Evolutionary conservation across 2,329 filamentous ascomycete genomes (phyloP).

Genomic region (Verticillium nonalfalfae): DNA sequence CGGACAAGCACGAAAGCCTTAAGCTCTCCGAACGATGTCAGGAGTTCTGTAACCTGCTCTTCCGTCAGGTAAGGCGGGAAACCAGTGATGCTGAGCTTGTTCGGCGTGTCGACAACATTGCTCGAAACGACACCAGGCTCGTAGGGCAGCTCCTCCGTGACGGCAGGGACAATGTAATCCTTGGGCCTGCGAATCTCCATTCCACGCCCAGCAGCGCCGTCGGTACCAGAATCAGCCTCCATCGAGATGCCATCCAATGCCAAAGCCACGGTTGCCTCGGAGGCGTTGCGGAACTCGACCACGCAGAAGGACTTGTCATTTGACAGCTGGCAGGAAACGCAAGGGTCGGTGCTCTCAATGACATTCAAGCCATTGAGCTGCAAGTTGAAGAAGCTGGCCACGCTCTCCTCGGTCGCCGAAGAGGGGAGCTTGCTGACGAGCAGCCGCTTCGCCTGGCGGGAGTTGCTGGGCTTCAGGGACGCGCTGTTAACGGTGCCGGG

Average conservation of each 20-base stretch:
- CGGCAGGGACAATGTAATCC: conserved; percentile 90
- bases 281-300: conserved; percentile 80
- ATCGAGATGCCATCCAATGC: conserved; percentile 87
- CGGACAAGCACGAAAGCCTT: conserved; percentile 90
- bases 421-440: conserved; percentile 78
- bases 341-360: conserved; percentile 76
- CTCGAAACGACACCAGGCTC: conserved; percentile 73
- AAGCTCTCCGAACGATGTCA: conserved; percentile 86
- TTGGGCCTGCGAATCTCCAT: conserved; percentile 82
- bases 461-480: conserved; percentile 87
- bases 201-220: conserved; percentile 48
- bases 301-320: conserved; percentile 76
- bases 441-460: conserved; percentile 88
- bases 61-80: conserved; percentile 84
- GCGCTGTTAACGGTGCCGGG: conserved; percentile 67
- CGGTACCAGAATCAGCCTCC: conserved; percentile 60
- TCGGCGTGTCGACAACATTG: conserved; percentile 81
- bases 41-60: conserved; percentile 83
- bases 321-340: conserved; percentile 75
- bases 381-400: conserved; percentile 87
- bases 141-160: conserved; percentile 65
- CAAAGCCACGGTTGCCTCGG: conserved; percentile 85
- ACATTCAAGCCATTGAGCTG: conserved; percentile 97
- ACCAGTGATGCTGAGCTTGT: conserved; percentile 91
- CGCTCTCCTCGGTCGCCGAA: conserved; percentile 64